Evolutionary conservation across 2,329 filamentous ascomycete genomes (phyloP).

Genomic region (Polytolypa hystricis): DNA sequence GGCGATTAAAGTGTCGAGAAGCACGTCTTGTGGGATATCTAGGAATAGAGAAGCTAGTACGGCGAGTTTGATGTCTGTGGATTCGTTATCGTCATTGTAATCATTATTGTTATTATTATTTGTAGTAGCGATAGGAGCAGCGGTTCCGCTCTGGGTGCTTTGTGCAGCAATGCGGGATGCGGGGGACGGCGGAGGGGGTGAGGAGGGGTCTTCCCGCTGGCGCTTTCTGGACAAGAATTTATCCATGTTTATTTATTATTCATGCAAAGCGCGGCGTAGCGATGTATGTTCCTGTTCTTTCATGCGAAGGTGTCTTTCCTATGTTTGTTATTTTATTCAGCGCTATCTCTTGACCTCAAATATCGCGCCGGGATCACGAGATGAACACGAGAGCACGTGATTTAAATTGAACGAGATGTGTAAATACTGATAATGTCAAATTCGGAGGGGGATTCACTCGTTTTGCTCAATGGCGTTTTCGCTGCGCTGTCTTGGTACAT

Average conservation of each 20-base stretch:
- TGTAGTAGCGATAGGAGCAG: not conserved
- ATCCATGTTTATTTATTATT: slow-evolving; percentile 28
- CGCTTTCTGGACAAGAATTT: slow-evolving; percentile 30
- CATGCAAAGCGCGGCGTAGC: not conserved
- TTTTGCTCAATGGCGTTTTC: slow-evolving; percentile 5
- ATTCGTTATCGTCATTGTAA: slow-evolving; percentile 41
- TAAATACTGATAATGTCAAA: too few species aligned
- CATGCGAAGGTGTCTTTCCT: not conserved
- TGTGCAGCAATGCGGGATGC: not conserved
- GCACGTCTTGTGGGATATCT: slow-evolving; percentile 47
- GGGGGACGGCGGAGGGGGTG: slow-evolving; percentile 9
- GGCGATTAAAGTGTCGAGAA: slow-evolving; percentile 69
- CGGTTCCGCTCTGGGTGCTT: not conserved
- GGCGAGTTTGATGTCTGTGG: slow-evolving; percentile 83
- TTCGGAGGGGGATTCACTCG: not conserved
- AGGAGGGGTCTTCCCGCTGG: slow-evolving; percentile 12
- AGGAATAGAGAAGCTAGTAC: slow-evolving; percentile 69
- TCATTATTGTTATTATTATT: not conserved
- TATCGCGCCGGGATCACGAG: slow-evolving; percentile 1
- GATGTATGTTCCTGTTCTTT: too few species aligned
- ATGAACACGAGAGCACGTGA: slow-evolving; percentile 3
- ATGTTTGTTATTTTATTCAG: slow-evolving; percentile 1
- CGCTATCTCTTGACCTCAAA: not conserved
- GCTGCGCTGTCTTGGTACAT: slow-evolving; percentile 8
- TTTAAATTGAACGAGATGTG: slow-evolving; percentile 2